phyloP scores from a whole-genome alignment of 2,329 filamentous ascomycete genomes.

The Colletotrichum melonis region DNA sequence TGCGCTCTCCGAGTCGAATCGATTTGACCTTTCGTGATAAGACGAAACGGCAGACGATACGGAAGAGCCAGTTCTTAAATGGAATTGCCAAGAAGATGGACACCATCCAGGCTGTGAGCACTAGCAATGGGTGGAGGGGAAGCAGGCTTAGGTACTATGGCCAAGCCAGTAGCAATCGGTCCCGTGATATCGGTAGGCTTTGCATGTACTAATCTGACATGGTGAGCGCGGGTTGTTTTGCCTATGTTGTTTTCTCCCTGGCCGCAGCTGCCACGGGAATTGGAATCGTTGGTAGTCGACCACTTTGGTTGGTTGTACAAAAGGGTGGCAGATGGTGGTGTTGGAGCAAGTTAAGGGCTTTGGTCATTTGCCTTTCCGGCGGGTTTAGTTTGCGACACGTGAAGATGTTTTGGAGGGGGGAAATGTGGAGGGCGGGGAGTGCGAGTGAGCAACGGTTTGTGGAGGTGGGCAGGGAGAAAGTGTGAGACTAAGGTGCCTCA shows the following conservation, averaged over 20 bases:
- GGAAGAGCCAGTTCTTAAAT: neutral
- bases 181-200: neutral
- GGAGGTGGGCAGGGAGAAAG: neutral
- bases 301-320: neutral
- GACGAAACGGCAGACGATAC: neutral
- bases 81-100: neutral
- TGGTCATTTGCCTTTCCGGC: slow-evolving; percentile 22
- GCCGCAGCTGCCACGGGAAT: neutral
- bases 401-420: slow-evolving; percentile 4
- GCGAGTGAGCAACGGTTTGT: neutral
- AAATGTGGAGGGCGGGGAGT: neutral
- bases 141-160: neutral
- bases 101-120: neutral
- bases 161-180: neutral
- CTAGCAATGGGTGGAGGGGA: neutral
- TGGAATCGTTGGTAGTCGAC: neutral
- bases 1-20: neutral
- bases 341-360: neutral
- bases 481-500: neutral
- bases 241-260: neutral
- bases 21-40: neutral
- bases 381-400: slow-evolving; percentile 12
- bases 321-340: neutral
- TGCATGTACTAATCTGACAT: neutral
- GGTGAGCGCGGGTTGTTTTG: neutral